Base-by-base conservation (phyloP, 164 flowering plant species). In the Litsea cubeba region DNA sequence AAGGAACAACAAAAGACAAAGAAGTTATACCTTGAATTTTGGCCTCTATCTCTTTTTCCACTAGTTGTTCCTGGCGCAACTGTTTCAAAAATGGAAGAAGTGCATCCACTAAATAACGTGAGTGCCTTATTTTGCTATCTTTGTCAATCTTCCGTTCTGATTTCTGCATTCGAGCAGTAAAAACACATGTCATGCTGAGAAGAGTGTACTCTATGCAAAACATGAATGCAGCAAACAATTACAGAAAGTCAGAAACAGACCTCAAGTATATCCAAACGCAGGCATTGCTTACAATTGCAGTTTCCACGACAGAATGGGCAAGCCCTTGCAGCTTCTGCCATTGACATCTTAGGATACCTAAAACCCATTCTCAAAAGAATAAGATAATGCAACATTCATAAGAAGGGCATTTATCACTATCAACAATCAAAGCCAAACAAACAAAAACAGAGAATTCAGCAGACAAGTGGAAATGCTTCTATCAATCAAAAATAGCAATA, bases 281-380 rank as follows among this genome's bases (percentile, higher is more conserved):
- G 79, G 79, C 90, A 86, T 23, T 82, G 68, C 73, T 84, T 88
- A 75, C 92, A 88, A 69, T 88, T 88, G 77, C 81, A 78, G 50
- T 71, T 71, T 66, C 77, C 75, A 12, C 75, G 75, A 62, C 81
- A 78, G 60, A 78, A 28, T 5, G 81, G 77, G 75, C 81, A 78
- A 66, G 75, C 62, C 64, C 72, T 23, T 17, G 69, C 57, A 54
- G 71, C 28, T 50, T n/a, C 72, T 12, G 68, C 75, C 62, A 28
- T 51, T 26, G 77, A 46, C 71, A 71, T 26, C 8, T 62, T 71
- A 28, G 77, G 77, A 60, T 78, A 78, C 81, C 81, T 78, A 49
- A 15, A 62, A 68, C 32, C 40, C 35, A 62, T 64, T 49, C 60
- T 15, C 26, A 22, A 57, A 69, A 40, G n/a, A 10, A 49, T 40